Base-by-base conservation (phyloP, 768 basidiomycete genomes). In the Lentinula sp. region DNA sequence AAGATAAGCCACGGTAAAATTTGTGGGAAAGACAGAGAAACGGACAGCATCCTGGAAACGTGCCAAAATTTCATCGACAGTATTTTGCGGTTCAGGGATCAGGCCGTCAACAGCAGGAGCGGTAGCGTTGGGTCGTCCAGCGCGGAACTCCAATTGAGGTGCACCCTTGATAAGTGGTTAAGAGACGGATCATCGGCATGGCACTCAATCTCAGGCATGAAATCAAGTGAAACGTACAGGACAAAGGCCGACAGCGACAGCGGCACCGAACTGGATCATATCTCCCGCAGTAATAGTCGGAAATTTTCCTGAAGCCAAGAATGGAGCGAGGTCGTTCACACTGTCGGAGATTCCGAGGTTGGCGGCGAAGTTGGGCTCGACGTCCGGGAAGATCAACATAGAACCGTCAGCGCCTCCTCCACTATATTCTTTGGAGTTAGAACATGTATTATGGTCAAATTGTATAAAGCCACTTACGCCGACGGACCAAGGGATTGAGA, bases 61-160 rank as follows among this genome's bases (percentile, higher is more conserved):
- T 4, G 62, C 68, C 43, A 74, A 61, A 55, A 72, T 71, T 13
- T 41, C 57, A 46, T 63, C 63, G 12, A 68, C 68, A 6, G 68
- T 63, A 51, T 71, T 65, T 39, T 69, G 68, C 4, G 76, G 74
- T 52, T 76, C 76, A 0, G 76, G 76, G 13, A 77, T 70, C n/a
- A 75, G 63, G 16, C 53, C 53, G 46, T 71, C 67, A 10, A 69
- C 68, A 4, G 76, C 70, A 3, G 74, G 59, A 36, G 53, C 58
- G 2, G 68, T 68, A 33, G 64, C 61, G 42, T 71, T 68, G 12
- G 65, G 61, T 23, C 77, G 74, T 18, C 77, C 77, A 43, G 74
- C 65, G 32, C 77, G 66, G 66, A 77, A 77, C 57, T 68, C 66
- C 1, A 77, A 65, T 1, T 65, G 70, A 32, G 77, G 77, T 52